Evolutionary conservation across 148 eudicot species (phyloP), one percentile per base, ranked within the genome.

Genomic region (Diospyros kaki): DNA sequence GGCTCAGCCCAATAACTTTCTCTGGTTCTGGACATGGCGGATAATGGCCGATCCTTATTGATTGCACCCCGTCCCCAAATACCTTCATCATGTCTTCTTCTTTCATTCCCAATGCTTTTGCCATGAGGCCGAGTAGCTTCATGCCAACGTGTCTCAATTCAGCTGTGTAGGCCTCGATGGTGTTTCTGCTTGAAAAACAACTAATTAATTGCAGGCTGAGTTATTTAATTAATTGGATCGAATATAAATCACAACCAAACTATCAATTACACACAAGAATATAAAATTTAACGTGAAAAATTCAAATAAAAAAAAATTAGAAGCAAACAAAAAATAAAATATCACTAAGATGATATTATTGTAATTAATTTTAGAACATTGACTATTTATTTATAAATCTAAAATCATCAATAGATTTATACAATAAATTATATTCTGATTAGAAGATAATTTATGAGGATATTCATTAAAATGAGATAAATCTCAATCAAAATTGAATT

Each of bases 1-100:
- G 70, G 8, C 51, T 64, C 1, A 71, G 63, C 4, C 80, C 80
- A 61, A 77, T 42, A 15, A 64, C 80, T 28, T 9, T 73, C 13
- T 73, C 76, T 40, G 76, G 76, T 50, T 62, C 44, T 4, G 76
- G 76, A 6, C 76, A 73, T 10, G 76, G 75, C 52, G 80, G 80
- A 54, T 77, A 77, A 68, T 77, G 71, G 42, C 54, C 71, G 70
- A 77, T 77, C 63, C 80, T 71, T 38, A 77, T 40, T 3, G 80
- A 53, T 45, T 77, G 80, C 80, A 71, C 43, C 44, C 80, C 80
- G 28, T 71, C 75, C 41, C 64, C 75, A 53, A 77, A 64, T 10
- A 77, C 39, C 52, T 71, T 75, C 48, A 61, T 44, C 4, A 77
- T 68, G 55, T 64, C 80, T 71, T 54, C 9, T 69, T 18, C 54